Evolutionary conservation across 371 early-diverging fungal genomes (phyloP), one percentile per base, ranked within the genome.

Genomic region (Saksenaea vasiformis): DNA sequence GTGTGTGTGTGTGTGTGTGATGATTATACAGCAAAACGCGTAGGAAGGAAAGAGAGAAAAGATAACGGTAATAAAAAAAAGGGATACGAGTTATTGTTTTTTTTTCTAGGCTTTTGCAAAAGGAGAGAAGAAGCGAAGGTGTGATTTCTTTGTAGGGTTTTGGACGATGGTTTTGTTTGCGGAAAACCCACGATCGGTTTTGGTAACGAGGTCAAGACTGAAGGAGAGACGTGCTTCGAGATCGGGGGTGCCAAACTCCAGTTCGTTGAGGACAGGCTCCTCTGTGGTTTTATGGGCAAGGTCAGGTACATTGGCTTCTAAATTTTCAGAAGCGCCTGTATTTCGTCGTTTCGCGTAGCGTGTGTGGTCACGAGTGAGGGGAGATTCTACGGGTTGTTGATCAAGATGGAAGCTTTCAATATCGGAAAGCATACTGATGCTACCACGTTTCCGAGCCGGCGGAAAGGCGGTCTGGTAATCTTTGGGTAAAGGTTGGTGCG

Each of bases 371-470:
- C 3, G 37, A 11, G 41, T 15, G 36, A 37, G 15, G 10, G 37
- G 17, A 27, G 56, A n/a, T 43, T 27, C 24, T 26, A 15, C 17
- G 55, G 60, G n/a, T 35, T 10, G 41, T 34, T 38, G 56, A 35
- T 73, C 73, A 2, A 74, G 58, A 56, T 68, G 67, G 54, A 73
- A 69, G 19, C 71, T 74, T 26, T 77, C 77, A 8, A 71, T 61
- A 31, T 78, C 73, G 3, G 80, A 80, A 11, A 80, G 39, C 77
- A 80, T 77, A 31, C 80, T 80, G 28, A 80, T 65, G 43, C 80
- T 80, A 15, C 77, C 77, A 8, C 80, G 71, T 54, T 80, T 80
- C 41, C 75, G 67, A 11, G 77, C 73, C 5, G 66, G 64, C 55
- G 28, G 37, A 54, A 38, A 39, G 11, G 10, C 59, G 2, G 15